Percentiles rank a stretch among this genome's conserved stretches.
Conservation (phyloP, 2,329 filamentous ascomycete genomes). For the Scorias spongiosa region DNA sequence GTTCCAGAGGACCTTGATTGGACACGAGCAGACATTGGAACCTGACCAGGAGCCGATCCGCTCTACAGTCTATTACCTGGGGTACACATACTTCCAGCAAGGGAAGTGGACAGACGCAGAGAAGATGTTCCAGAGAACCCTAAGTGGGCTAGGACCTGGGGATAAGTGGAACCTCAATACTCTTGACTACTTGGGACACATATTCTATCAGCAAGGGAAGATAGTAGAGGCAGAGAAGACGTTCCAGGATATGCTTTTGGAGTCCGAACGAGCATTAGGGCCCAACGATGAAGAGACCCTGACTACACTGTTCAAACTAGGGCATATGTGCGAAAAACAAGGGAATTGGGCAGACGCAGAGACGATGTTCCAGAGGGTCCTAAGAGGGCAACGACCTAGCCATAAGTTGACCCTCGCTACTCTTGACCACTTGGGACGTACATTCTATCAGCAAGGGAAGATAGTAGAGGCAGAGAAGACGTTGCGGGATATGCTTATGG, state of each 20-base stretch:
- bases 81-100: constrained; percentile 3
- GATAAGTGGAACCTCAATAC: constrained; percentile 5
- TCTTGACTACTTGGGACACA: constrained; percentile 3
- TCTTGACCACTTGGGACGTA: constrained; percentile 2
- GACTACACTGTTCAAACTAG: constrained; percentile 4
- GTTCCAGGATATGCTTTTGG: constrained; percentile 4
- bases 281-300: constrained; percentile 4
- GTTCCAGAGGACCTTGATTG: constrained; percentile 4
- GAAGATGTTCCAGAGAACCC: constrained; percentile 3
- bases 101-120: constrained; percentile 5
- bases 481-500: constrained; percentile 3
- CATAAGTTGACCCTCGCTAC: constrained; percentile 5
- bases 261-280: constrained; percentile 3
- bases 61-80: constrained; percentile 4
- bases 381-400: constrained; percentile 3
- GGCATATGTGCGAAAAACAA: constrained; percentile 3
- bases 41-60: constrained; percentile 4
- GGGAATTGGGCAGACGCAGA: constrained; percentile 5
- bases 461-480: constrained; percentile 5
- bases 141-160: constrained; percentile 3
- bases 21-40: constrained; percentile 3
- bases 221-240: constrained; percentile 5
- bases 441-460: constrained; percentile 4
- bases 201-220: constrained; percentile 4
- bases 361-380: constrained; percentile 3